Evolutionary conservation across 2,329 filamentous ascomycete species (phyloP), one percentile per base, ranked within the genome.

Genomic region (Clonostachys solani): DNA sequence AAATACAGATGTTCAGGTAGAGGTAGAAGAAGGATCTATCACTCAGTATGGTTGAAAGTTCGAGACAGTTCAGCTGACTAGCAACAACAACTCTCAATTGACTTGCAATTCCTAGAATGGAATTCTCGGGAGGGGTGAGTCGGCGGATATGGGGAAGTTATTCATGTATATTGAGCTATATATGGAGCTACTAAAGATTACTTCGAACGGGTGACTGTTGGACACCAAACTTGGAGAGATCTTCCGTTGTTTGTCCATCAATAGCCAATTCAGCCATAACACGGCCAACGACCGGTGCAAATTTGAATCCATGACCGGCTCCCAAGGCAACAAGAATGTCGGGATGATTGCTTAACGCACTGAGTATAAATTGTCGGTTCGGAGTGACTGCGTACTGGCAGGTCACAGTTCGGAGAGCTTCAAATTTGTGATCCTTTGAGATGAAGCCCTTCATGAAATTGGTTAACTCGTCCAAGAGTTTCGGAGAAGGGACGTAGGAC

Each of bases 321-420:
- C 56, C 55, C 4, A 59, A 35, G 1, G 47, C 56, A 0, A 59
- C n/a, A 12, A 59, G 49, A 1, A 59, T 47, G 42, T 56, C 38
- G 0, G 45, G 42, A 2, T 59, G 37, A 4, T 42, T 48, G 23
- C 50, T 46, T 12, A 59, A 17, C 0, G 54, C 49, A 6, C 55
- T 54, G 9, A 59, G 54, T 2, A 59, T 42, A 1, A 59, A 56
- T 23, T 57, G 57, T 2, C 57, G 50, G 16, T 54, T 54, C 0
- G 56, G 56, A 0, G 57, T 59, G 1, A 58, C 52, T 0, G 56
- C 50, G 9, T 59, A 59, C n/a, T 59, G 57, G 9, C 57, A 59
- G 1, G 57, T 59, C 8, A 59, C 47, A 5, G 57, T 59, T 6
- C 57, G 53, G 12, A 58, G 1, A n/a, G 13, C 43, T 5, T 19